A percentile compares a stretch with the other conserved stretches of the same genome.
These are phyloP conservation scores for Ustilago bromivora DNA, from an alignment of 1,284 basidiomycete species.

Conservation along the genomic window DNA sequence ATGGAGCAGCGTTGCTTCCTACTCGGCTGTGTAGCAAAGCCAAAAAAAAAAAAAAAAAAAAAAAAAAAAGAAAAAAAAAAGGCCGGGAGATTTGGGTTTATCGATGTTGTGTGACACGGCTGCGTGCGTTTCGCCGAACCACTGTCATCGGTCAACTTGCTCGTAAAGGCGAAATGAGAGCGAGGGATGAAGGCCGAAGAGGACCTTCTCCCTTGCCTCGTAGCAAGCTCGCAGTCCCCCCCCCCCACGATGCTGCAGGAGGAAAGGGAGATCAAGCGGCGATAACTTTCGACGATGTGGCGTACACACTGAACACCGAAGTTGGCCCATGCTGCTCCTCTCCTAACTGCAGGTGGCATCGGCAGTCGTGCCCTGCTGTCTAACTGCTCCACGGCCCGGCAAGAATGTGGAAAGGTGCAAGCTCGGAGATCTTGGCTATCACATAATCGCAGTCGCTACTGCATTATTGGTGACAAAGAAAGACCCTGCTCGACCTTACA, in stretches of 20 bases:
- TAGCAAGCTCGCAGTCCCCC: neutral
- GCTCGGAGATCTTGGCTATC: slow-evolving; percentile 9
- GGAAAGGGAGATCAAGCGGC: slow-evolving; percentile 4
- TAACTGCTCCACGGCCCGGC: neutral
- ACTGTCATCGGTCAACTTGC: slow-evolving; percentile 12
- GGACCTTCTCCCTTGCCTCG: neutral
- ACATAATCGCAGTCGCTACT: neutral
- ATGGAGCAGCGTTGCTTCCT: neutral
- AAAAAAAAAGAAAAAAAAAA: neutral
- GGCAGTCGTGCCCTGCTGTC: neutral
- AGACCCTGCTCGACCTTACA: neutral
- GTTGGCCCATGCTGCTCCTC: neutral
- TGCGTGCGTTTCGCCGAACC: neutral
- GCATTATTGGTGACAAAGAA: neutral
- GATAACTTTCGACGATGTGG: slow-evolving; percentile 1
- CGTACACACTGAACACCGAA: neutral
- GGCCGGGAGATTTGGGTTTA: neutral
- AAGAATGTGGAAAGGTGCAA: slow-evolving; percentile 1
- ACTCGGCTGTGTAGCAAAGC: neutral
- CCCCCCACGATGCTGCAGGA: neutral
- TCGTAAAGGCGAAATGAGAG: neutral
- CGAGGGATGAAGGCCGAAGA: neutral
- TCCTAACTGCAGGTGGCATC: neutral
- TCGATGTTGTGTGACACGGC: neutral
- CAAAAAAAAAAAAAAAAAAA: neutral